Conservation (phyloP, 1,284 basidiomycete genomes). For the Fomitopsis schrenkii region DNA sequence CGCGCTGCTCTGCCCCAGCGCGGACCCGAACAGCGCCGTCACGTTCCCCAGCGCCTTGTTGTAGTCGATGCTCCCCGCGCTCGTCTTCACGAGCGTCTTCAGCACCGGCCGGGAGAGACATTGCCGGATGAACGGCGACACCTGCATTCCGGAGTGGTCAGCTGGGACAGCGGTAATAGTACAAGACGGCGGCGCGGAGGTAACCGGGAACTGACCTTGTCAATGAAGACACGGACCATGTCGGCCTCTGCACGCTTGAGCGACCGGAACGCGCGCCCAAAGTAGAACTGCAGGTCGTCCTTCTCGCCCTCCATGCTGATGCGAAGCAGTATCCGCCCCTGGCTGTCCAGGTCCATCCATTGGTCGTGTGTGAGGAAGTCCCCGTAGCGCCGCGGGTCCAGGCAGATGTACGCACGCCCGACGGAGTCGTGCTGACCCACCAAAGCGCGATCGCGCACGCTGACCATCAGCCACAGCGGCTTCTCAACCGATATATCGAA, state of each 20-base stretch:
- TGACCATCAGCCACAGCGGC: constrained; percentile 94
- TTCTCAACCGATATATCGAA: constrained; percentile 92
- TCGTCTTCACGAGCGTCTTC: constrained; percentile 70
- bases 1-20: constrained; percentile 53
- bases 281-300: constrained; percentile 97
- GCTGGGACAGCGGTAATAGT: background rate
- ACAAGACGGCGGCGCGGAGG: background rate
- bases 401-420: constrained; percentile 88
- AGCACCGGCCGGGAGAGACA: constrained; percentile 80
- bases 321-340: constrained; percentile 82
- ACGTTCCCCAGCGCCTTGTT: constrained; percentile 81
- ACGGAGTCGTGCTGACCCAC: constrained; percentile 90
- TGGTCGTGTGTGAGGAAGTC: constrained; percentile 91
- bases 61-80: constrained; percentile 68
- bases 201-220: constrained; percentile 65
- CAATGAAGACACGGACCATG: constrained; percentile 95
- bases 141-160: constrained; percentile 43
- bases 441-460: constrained; percentile 86
- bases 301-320: constrained; percentile 99
- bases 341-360: constrained; percentile 89
- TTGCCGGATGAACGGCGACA: constrained; percentile 92
- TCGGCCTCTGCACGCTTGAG: constrained; percentile 93
- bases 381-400: constrained; percentile 86
- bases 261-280: constrained; percentile 92
- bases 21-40: constrained; percentile 76